A percentile compares a stretch with the other conserved stretches of the same genome.
These are phyloP conservation scores for Monilinia aucupariae DNA, from an alignment of 2,329 filamentous ascomycete genomes.

Conservation along the genomic window DNA sequence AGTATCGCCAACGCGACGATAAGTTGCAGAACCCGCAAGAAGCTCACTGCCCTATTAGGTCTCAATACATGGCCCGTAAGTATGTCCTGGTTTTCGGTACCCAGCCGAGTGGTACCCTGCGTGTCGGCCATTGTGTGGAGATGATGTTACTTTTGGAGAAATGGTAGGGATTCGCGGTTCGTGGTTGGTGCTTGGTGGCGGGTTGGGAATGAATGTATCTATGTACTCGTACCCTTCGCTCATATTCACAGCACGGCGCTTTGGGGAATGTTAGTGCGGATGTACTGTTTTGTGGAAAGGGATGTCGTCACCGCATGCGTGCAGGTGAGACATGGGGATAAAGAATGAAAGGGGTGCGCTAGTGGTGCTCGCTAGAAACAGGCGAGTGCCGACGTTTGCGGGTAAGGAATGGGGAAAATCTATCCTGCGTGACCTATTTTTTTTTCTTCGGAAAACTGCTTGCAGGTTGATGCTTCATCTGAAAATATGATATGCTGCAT, in stretches of 20 bases:
- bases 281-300: background rate
- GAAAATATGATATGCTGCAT: background rate
- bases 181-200: too few species aligned
- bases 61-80: background rate
- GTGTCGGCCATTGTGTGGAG: background rate
- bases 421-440: too few species aligned
- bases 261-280: background rate
- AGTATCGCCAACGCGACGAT: slow-evolving; percentile 8
- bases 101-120: background rate
- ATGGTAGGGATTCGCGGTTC: background rate
- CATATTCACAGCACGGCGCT: background rate
- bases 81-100: slow-evolving; percentile 2
- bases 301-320: background rate
- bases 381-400: slow-evolving; percentile 5
- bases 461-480: background rate
- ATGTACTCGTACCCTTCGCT: too few species aligned
- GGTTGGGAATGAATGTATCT: background rate
- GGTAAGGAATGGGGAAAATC: background rate
- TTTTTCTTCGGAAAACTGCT: background rate
- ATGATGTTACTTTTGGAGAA: background rate
- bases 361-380: slow-evolving; percentile 1
- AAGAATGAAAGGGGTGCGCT: background rate
- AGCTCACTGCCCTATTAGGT: background rate
- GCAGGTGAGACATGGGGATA: slow-evolving; percentile 7
- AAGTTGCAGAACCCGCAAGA: background rate